Base-by-base conservation (phyloP, 164 flowering plant genomes). In the Tinospora cordifolia region DNA sequence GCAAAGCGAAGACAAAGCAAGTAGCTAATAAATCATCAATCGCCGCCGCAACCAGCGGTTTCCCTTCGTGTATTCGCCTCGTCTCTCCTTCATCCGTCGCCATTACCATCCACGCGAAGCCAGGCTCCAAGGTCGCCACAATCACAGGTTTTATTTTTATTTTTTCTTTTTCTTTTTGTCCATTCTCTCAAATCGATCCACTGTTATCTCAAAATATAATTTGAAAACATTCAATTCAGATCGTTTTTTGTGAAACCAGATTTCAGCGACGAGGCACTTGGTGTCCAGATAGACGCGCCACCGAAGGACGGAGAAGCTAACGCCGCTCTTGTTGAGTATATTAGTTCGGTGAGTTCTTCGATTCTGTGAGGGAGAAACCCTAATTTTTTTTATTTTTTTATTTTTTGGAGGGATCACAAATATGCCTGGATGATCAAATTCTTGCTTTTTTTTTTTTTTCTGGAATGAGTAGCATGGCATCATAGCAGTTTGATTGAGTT, bases 241-340 rank as follows among this genome's bases (percentile, higher is more conserved):
- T 11, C 21, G 46, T 54, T 15, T 24, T 57, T 9, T 7, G 13
- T 0, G 7, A n/a, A 62, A 38, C 38, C 75, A 93, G 98, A 93
- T 82, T 62, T 93, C 59, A 75, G 77, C 47, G 98, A 90, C 57
- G 98, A 93, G 3, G 94, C 94, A 0, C 34, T 93, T 6, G 94
- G 96, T 0, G 94, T 93, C 17, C 98, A 93, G 77, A 93, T 93
- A 8, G 97, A 93, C 68, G 98, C 97, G 0, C 98, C 96, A 19
- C 85, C 98, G 3, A 88, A 78, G 73, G 96, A 91, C 72, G 97
- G 98, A 21, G 98, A 93, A 81, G 97, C 98, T 8, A 93, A 93
- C 65, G 89, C 94, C 6, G 96, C 98, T 0, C 88, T 93, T 65
- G 82, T 93, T 11, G 93, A 91, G 44, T 93, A 82, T 84, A 85